These are phyloP conservation scores for Glaciozyma antarctica DNA, from an alignment of 768 basidiomycete species.

Conservation along the genomic window DNA sequence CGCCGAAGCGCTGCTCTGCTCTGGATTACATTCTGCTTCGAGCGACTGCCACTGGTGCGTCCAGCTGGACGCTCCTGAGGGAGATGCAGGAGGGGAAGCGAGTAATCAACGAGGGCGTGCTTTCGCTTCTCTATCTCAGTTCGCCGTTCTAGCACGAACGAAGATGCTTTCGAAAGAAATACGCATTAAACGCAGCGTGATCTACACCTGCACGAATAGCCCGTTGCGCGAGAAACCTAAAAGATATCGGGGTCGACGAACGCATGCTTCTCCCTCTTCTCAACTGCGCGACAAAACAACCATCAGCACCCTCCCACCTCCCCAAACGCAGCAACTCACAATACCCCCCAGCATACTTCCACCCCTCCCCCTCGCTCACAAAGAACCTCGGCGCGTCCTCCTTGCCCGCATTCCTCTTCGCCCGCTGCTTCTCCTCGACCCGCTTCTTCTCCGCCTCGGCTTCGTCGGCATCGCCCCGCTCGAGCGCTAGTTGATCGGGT, in stretches of 20 bases:
- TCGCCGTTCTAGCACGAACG: too few species aligned
- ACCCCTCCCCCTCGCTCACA: slow-evolving; percentile 9
- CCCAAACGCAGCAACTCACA: slow-evolving; percentile 8
- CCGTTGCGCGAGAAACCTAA: background rate
- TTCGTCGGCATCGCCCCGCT: slow-evolving; percentile 70
- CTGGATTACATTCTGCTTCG: too few species aligned
- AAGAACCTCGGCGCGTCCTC: slow-evolving; percentile 8
- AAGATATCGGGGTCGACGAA: slow-evolving; percentile 27
- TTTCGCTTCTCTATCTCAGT: too few species aligned
- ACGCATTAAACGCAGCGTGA: background rate
- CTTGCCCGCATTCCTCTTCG: slow-evolving; percentile 36
- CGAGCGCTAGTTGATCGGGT: slow-evolving; percentile 91
- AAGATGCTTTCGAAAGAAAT: background rate
- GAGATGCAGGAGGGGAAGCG: too few species aligned
- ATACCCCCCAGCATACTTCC: slow-evolving; percentile 21
- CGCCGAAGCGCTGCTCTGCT: too few species aligned
- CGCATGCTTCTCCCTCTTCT: slow-evolving; percentile 14
- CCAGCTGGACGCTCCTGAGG: too few species aligned
- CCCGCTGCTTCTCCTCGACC: slow-evolving; percentile 64
- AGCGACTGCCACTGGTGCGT: too few species aligned
- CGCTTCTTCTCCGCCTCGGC: slow-evolving; percentile 66
- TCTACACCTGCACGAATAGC: background rate
- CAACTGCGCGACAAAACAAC: slow-evolving; percentile 3
- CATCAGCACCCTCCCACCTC: background rate
- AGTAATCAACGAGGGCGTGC: too few species aligned